A percentile compares a stretch with the other conserved stretches of the same genome.
Conservation (phyloP, 108 stramenopile genomes). For the Fragilariopsis cylindrus region DNA sequence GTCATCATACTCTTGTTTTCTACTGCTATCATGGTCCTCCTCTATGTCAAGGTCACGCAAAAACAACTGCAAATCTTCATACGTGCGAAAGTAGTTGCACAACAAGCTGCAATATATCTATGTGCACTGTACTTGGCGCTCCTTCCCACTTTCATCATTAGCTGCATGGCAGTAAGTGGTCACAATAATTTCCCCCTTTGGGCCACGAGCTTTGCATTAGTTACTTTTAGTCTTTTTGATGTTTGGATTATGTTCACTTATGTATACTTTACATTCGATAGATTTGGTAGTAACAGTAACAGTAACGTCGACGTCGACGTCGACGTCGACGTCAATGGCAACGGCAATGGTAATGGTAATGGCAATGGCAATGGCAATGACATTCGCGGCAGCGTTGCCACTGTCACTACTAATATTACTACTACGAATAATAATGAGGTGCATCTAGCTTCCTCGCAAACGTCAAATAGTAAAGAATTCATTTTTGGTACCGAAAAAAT, state of each 20-base stretch:
- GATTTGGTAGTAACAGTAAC: neutral
- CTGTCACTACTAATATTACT: no score
- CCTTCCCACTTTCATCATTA: neutral
- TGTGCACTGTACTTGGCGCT: neutral
- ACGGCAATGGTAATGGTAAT: no score
- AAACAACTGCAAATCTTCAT: neutral
- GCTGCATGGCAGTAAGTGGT: no score
- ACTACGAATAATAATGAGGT: no score
- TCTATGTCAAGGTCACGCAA: slow-evolving; percentile 5
- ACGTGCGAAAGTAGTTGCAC: neutral
- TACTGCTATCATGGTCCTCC: neutral
- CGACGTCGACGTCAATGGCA: neutral
- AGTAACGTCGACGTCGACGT: neutral
- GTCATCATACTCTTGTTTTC: neutral
- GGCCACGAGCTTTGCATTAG: no score
- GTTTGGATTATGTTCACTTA: neutral
- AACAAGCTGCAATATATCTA: neutral
- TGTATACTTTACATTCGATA: neutral
- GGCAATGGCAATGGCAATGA: no score
- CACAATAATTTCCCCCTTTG: no score
- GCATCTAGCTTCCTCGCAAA: no score
- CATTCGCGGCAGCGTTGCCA: no score
- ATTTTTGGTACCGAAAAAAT: no score
- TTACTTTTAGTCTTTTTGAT: neutral
- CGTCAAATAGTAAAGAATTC: no score